Percentiles rank a stretch among this genome's conserved stretches.
phyloP scores from a whole-genome alignment of 2,329 filamentous ascomycete genomes.

The Hawksworthiomyces lignivorus region DNA sequence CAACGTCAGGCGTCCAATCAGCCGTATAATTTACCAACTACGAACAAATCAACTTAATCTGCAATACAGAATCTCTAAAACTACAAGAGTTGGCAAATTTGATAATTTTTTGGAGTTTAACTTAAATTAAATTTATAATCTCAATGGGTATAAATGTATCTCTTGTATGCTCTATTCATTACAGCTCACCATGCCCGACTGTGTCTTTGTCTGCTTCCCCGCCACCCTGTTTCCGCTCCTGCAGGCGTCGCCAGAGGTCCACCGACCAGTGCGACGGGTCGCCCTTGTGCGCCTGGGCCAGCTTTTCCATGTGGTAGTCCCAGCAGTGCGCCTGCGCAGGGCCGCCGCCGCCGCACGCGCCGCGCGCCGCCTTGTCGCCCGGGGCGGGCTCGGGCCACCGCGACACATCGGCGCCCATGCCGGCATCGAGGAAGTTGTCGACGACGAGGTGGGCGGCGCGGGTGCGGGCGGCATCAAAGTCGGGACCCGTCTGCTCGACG shows the following conservation, averaged over 20 bases:
- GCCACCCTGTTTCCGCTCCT: background rate
- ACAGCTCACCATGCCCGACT: constrained; percentile 7
- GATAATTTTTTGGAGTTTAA: no score
- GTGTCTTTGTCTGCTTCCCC: no score
- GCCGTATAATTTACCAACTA: no score
- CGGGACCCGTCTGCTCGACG: constrained; percentile 28
- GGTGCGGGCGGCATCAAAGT: constrained; percentile 43
- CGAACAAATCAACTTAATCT: no score
- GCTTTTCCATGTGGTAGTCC: constrained; percentile 40
- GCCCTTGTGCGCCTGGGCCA: constrained; percentile 27
- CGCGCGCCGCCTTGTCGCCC: constrained; percentile 13
- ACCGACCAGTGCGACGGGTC: constrained; percentile 25
- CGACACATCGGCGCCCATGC: constrained; percentile 51
- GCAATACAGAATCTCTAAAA: no score
- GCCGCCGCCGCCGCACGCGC: constrained; percentile 17
- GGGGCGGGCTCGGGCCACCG: constrained; percentile 40
- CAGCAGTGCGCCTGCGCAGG: constrained; percentile 40
- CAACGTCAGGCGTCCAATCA: no score
- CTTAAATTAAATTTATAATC: no score
- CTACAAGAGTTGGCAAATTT: no score
- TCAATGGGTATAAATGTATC: no score
- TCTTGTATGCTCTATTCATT: background rate
- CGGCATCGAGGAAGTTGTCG: constrained; percentile 60
- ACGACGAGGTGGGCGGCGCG: constrained; percentile 51
- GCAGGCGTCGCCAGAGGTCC: constrained; percentile 12